Conservation (phyloP, 768 basidiomycete genomes). For the Kwoniella shandongensis region DNA sequence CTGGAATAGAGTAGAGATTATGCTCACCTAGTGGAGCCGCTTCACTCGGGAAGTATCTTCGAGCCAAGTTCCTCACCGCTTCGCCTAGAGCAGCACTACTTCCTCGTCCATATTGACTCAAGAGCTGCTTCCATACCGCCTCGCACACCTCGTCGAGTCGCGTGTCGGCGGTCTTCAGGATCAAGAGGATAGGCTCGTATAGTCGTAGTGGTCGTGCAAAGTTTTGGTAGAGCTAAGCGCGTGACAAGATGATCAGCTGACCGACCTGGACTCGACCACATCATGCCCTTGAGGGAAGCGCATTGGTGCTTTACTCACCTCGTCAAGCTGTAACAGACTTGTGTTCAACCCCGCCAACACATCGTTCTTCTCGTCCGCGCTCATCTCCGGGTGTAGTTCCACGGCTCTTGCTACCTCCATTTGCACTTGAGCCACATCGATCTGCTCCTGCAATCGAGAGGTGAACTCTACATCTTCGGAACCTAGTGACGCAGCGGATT, state of each 20-base stretch:
- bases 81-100: slow-evolving; percentile 28
- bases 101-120: slow-evolving; percentile 60
- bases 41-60: slow-evolving; percentile 80
- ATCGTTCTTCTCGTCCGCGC: slow-evolving; percentile 44
- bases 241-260: too few species aligned
- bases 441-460: slow-evolving; percentile 90
- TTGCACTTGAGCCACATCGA: slow-evolving; percentile 96
- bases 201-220: slow-evolving; percentile 86
- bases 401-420: slow-evolving; percentile 76
- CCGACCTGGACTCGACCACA: background rate
- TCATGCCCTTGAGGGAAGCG: slow-evolving; percentile 1
- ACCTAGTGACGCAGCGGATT: slow-evolving; percentile 82
- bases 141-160: slow-evolving; percentile 76
- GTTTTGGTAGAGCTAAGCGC: slow-evolving; percentile 72
- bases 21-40: slow-evolving; percentile 39
- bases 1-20: background rate
- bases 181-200: slow-evolving; percentile 77
- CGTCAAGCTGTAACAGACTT: slow-evolving; percentile 72
- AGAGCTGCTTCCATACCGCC: slow-evolving; percentile 84
- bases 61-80: slow-evolving; percentile 61
- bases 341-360: slow-evolving; percentile 43
- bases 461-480: slow-evolving; percentile 90
- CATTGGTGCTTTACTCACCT: slow-evolving; percentile 65
- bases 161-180: slow-evolving; percentile 90
- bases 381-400: slow-evolving; percentile 55